Evolutionary conservation across 2,329 filamentous ascomycete genomes (phyloP).

Genomic region (Botrytis tulipae): DNA sequence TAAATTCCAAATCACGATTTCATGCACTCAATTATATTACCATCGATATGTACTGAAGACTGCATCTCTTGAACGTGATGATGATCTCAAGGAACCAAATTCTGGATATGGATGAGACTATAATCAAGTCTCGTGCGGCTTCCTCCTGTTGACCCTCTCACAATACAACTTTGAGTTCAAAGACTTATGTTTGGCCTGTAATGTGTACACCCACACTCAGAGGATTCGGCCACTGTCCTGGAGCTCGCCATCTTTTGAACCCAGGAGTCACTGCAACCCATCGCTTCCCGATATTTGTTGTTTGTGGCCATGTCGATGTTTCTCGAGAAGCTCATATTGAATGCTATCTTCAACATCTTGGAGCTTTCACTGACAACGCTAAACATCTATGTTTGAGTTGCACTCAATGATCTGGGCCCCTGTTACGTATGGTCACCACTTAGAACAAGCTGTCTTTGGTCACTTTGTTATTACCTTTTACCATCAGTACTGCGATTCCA

Average conservation of each 20-base stretch:
- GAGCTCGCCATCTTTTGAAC: neutral
- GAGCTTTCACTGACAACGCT: neutral
- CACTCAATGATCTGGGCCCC: neutral
- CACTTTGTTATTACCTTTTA: neutral
- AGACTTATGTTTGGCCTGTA: neutral
- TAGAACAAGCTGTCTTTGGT: neutral
- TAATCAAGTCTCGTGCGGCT: neutral
- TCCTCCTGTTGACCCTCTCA: neutral
- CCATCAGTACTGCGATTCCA: neutral
- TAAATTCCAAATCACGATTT: neutral
- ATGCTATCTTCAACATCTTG: neutral
- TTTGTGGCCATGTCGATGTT: neutral
- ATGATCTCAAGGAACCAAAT: neutral
- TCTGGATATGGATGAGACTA: neutral
- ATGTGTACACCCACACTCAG: neutral
- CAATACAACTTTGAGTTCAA: neutral
- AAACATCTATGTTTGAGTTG: neutral
- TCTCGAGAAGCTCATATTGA: neutral
- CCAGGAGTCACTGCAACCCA: neutral
- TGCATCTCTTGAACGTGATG: neutral
- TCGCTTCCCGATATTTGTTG: neutral
- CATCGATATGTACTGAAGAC: neutral
- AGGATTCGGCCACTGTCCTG: neutral
- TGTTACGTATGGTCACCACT: neutral
- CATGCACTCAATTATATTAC: neutral